Evolutionary conservation across 2,329 filamentous ascomycete genomes (phyloP).

Genomic region (Aspergillus sp.): DNA sequence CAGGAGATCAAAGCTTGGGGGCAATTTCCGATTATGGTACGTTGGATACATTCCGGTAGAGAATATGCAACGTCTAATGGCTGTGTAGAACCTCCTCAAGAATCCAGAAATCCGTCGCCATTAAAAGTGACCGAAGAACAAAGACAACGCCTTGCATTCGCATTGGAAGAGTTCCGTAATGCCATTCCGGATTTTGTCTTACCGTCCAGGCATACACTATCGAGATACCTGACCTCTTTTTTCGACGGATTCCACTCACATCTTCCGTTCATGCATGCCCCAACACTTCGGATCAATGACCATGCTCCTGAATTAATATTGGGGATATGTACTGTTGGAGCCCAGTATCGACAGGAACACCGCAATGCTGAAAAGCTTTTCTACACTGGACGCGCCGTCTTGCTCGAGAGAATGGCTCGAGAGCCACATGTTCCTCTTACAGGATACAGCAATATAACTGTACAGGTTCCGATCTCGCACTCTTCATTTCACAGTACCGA

Average conservation of each 20-base stretch:
- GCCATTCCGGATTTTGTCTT: slow-evolving; percentile 51
- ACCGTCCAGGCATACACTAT: slow-evolving; percentile 62
- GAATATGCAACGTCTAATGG: neutral
- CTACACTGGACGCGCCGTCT: slow-evolving; percentile 55
- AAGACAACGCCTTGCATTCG: slow-evolving; percentile 22
- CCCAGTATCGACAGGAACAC: slow-evolving; percentile 45
- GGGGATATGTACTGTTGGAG: slow-evolving; percentile 57
- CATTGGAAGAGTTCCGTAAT: slow-evolving; percentile 24
- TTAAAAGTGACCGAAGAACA: slow-evolving; percentile 25
- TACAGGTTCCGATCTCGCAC: slow-evolving; percentile 6
- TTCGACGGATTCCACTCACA: slow-evolving; percentile 59
- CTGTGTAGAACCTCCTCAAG: slow-evolving; percentile 21
- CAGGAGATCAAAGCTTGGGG: slow-evolving; percentile 26
- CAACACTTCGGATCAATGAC: slow-evolving; percentile 58
- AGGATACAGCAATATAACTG: slow-evolving; percentile 6
- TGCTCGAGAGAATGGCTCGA: slow-evolving; percentile 51
- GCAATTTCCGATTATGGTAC: slow-evolving; percentile 26
- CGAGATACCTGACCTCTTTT: slow-evolving; percentile 63
- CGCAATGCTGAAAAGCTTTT: slow-evolving; percentile 31
- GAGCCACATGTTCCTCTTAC: slow-evolving; percentile 12
- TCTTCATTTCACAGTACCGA: slow-evolving; percentile 10
- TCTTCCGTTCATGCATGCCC: slow-evolving; percentile 59
- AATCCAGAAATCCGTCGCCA: slow-evolving; percentile 12
- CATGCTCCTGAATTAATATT: slow-evolving; percentile 62
- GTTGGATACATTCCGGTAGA: neutral